phyloP scores from a whole-genome alignment of 140 eudicot species.

The Bidens hawaiensis region DNA sequence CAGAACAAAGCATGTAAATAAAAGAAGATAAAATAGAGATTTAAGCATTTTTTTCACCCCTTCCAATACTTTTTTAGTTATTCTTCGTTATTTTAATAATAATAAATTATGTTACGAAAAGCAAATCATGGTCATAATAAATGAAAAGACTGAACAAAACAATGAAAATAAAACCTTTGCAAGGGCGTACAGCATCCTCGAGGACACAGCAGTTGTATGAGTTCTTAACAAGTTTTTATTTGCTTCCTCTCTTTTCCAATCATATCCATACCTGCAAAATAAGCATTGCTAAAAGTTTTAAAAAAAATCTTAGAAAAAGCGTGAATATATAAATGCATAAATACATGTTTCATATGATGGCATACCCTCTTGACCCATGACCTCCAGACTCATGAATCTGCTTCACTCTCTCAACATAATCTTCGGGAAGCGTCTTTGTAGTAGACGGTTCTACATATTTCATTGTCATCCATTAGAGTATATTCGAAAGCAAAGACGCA shows the following conservation, averaged over 20 bases:
- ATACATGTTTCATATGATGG: not conserved
- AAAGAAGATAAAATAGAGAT: not conserved
- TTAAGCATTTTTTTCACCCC: not conserved
- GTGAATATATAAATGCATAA: not conserved
- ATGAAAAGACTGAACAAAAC: not conserved
- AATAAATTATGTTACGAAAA: not conserved
- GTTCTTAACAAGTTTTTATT: conserved; percentile 85
- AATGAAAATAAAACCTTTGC: conserved; percentile 58
- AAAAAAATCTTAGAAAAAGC: not conserved
- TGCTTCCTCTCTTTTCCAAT: conserved; percentile 96
- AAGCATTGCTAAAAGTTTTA: conserved; percentile 2
- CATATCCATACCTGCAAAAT: conserved; percentile 68
- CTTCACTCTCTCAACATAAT: conserved; percentile 86
- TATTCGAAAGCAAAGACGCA: not conserved
- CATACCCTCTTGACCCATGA: conserved; percentile 93
- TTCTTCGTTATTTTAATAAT: not conserved
- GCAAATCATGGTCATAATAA: not conserved
- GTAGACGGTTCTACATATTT: conserved; percentile 70
- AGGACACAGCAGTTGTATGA: conserved; percentile 97
- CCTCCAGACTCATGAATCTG: conserved; percentile 90
- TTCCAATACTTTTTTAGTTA: not conserved
- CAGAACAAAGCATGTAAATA: not conserved
- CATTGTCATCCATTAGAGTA: conserved; percentile 1
- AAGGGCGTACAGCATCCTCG: conserved; percentile 83
- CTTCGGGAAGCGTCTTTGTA: conserved; percentile 83